phyloP scores from a whole-genome alignment of 2,329 filamentous ascomycete species.

The Fonsecaea multimorphosa region DNA sequence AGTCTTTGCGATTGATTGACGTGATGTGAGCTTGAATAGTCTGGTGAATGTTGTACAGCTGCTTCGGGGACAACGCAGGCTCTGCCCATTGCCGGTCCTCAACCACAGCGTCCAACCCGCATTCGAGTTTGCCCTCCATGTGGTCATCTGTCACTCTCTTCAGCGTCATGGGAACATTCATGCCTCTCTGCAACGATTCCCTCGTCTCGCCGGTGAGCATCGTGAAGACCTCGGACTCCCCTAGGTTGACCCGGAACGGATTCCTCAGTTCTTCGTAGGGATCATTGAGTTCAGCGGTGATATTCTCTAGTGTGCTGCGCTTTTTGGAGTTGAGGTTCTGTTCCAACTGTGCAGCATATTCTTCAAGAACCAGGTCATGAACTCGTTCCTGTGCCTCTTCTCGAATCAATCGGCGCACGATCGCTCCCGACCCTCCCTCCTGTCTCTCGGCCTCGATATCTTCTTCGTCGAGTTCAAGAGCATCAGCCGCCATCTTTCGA shows the following conservation, averaged over 20 bases:
- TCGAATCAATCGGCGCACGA: slow-evolving; percentile 92
- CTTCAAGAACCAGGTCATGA: slow-evolving; percentile 93
- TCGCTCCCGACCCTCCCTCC: slow-evolving; percentile 85
- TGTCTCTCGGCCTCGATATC: slow-evolving; percentile 94
- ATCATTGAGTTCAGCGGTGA: slow-evolving; percentile 87
- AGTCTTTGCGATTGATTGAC: slow-evolving; percentile 84
- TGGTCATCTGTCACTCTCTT: slow-evolving; percentile 90
- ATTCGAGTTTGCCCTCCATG: slow-evolving; percentile 91
- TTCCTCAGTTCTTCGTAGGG: slow-evolving; percentile 94
- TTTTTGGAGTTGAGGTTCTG: slow-evolving; percentile 92
- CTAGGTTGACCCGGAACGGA: slow-evolving; percentile 70
- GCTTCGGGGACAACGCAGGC: slow-evolving; percentile 69
- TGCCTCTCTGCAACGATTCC: slow-evolving; percentile 81
- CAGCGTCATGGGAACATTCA: slow-evolving; percentile 83
- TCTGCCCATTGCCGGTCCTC: slow-evolving; percentile 82
- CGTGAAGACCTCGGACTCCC: slow-evolving; percentile 83
- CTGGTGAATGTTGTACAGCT: slow-evolving; percentile 78
- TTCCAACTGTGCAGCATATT: slow-evolving; percentile 95
- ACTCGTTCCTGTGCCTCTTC: slow-evolving; percentile 93
- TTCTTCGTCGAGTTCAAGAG: slow-evolving; percentile 94
- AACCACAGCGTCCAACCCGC: slow-evolving; percentile 87
- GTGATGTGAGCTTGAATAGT: slow-evolving; percentile 87
- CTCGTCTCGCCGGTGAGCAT: slow-evolving; percentile 95
- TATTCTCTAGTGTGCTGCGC: slow-evolving; percentile 93
- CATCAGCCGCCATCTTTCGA: slow-evolving; percentile 97